A percentile compares a stretch with the other conserved stretches of the same genome.
Evolutionary conservation across 257 asterid genomes (phyloP).

Genomic region (Solanum boliviense): DNA sequence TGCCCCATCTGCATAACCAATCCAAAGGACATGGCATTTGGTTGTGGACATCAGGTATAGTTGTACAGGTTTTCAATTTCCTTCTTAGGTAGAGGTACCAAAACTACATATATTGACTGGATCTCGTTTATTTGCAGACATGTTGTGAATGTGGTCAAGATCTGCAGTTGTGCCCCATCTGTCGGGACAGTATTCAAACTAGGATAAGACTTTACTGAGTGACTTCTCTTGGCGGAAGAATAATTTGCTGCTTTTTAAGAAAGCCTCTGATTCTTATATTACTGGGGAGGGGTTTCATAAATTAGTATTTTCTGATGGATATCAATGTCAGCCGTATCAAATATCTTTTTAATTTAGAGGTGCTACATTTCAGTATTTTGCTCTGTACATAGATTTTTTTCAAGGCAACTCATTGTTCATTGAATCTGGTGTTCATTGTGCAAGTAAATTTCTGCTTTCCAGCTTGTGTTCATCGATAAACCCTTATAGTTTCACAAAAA

Average conservation of each 20-base stretch:
- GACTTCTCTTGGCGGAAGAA: neutral
- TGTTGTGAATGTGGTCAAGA: constrained; percentile 74
- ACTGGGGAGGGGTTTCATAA: neutral
- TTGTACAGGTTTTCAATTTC: neutral
- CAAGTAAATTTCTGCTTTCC: neutral
- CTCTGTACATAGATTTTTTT: constrained; percentile 2
- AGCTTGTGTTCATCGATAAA: neutral
- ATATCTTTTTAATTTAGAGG: neutral
- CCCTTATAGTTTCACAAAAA: neutral
- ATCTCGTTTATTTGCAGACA: constrained; percentile 37
- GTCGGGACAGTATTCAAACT: constrained; percentile 50
- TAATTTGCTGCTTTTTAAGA: neutral
- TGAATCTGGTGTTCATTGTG: neutral
- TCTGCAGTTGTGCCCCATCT: constrained; percentile 62
- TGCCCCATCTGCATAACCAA: constrained; percentile 80
- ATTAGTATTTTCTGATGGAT: neutral
- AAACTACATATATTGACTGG: neutral
- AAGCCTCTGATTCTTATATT: neutral
- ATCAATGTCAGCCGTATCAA: neutral
- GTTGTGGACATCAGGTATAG: constrained; percentile 91
- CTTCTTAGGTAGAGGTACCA: neutral
- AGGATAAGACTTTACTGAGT: constrained; percentile 76
- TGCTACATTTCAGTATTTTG: neutral
- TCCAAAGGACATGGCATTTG: constrained; percentile 87
- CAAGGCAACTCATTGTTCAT: neutral